These are phyloP conservation scores for Flaveria robusta DNA, from an alignment of 129 eudicot species.

Conservation along the genomic window DNA sequence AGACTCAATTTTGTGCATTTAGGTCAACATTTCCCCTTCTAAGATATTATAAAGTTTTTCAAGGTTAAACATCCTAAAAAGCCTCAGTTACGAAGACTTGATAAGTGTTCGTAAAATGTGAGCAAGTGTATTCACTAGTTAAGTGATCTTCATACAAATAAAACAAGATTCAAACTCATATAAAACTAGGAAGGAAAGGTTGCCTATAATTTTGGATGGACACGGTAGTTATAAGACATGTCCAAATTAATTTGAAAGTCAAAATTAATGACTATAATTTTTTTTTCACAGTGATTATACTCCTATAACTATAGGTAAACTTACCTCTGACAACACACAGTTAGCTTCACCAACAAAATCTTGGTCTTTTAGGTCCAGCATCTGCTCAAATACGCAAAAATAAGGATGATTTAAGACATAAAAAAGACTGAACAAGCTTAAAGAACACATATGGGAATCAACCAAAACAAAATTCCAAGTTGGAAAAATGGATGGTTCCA, in stretches of 20 bases:
- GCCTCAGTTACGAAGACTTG: conserved; percentile 13
- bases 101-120: not conserved
- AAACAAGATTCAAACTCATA: not conserved
- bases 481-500: not conserved
- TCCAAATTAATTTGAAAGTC: not conserved
- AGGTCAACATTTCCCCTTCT: not conserved
- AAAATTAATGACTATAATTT: not conserved
- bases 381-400: conserved; percentile 48
- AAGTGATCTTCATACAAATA: conserved; percentile 17
- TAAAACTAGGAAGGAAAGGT: conserved; percentile 11
- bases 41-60: not conserved
- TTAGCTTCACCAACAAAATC: conserved; percentile 94
- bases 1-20: not conserved
- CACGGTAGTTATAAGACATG: not conserved
- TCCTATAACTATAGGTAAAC: conserved; percentile 18
- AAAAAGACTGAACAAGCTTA: conserved; percentile 9
- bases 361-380: conserved; percentile 75
- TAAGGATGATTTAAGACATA: not conserved
- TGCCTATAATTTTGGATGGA: not conserved
- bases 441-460: conserved; percentile 16
- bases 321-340: conserved; percentile 89
- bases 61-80: conserved; percentile 21
- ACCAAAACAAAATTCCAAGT: not conserved
- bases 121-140: not conserved
- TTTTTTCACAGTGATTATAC: conserved; percentile 5